A percentile compares a stretch with the other conserved stretches of the same genome.
Conservation (phyloP, 1,284 basidiomycete genomes). For the Apiotrichum mycotoxinovorans region DNA sequence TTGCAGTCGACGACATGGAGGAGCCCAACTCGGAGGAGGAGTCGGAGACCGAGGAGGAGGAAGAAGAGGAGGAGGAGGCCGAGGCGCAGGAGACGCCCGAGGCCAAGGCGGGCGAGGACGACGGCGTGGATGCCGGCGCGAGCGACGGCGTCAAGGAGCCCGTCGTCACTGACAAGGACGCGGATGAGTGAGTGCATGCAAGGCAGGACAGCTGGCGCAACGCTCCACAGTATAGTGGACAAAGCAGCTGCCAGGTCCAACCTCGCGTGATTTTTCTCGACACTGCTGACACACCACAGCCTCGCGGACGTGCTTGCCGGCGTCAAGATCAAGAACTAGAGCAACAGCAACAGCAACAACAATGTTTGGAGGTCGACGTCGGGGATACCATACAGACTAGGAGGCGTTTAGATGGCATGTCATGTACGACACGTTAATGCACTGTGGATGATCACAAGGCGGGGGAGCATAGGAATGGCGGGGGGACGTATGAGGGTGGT, state of each 20-base stretch:
- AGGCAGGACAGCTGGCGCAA: no score
- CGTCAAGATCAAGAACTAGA: slow-evolving; percentile 31
- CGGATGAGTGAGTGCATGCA: slow-evolving; percentile 43
- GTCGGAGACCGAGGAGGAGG: slow-evolving; percentile 51
- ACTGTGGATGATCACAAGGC: neutral
- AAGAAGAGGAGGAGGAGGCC: slow-evolving; percentile 51
- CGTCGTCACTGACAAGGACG: slow-evolving; percentile 33
- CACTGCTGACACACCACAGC: slow-evolving; percentile 18
- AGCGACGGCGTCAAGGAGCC: slow-evolving; percentile 30
- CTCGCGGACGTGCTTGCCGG: slow-evolving; percentile 42
- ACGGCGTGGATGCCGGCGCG: slow-evolving; percentile 36
- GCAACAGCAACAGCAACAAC: no score
- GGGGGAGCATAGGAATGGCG: neutral
- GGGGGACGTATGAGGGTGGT: no score
- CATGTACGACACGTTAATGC: neutral
- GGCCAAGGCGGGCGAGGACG: slow-evolving; percentile 39
- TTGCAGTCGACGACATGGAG: slow-evolving; percentile 61
- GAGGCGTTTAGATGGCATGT: neutral
- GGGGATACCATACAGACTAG: neutral
- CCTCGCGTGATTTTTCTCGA: neutral
- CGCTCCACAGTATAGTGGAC: no score
- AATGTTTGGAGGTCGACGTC: neutral
- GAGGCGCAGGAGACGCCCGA: slow-evolving; percentile 47
- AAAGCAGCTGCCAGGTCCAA: no score
- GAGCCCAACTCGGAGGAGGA: slow-evolving; percentile 56